Conservation (phyloP, 805 yeast genomes). For the Clavispora vitiphila region DNA sequence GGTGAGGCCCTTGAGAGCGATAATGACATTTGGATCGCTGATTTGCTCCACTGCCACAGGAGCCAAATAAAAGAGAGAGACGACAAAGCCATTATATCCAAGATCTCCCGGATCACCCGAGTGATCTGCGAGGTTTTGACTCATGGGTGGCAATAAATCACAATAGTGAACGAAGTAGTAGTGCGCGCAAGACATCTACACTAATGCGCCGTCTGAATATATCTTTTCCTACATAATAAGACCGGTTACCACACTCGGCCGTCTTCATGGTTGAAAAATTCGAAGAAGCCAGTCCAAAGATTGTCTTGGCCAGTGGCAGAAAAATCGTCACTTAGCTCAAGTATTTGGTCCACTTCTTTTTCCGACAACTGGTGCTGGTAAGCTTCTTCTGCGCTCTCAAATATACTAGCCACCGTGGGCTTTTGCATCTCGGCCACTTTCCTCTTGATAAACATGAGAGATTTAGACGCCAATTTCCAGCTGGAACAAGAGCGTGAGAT, state of each 20-base stretch:
- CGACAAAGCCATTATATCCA: slow-evolving; percentile 16
- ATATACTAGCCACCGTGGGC: slow-evolving; percentile 5
- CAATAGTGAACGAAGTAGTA: neutral
- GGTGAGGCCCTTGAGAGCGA: slow-evolving; percentile 69
- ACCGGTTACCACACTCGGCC: neutral
- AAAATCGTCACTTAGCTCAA: slow-evolving; percentile 7
- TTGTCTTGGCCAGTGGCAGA: slow-evolving; percentile 10
- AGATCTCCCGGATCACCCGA: slow-evolving; percentile 11
- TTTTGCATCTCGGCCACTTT: slow-evolving; percentile 7
- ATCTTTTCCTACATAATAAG: neutral
- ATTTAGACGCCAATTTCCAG: slow-evolving; percentile 16
- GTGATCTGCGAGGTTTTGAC: neutral
- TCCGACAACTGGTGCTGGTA: slow-evolving; percentile 4
- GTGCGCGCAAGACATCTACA: neutral
- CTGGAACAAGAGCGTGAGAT: slow-evolving; percentile 11
- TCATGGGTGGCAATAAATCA: neutral
- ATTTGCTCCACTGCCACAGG: slow-evolving; percentile 51
- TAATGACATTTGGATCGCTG: slow-evolving; percentile 44
- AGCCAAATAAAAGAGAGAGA: slow-evolving; percentile 67
- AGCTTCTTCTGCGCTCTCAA: slow-evolving; percentile 4
- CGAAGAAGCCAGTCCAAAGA: slow-evolving; percentile 13
- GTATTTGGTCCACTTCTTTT: slow-evolving; percentile 4
- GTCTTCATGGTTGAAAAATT: slow-evolving; percentile 7
- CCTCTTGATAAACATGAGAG: slow-evolving; percentile 9
- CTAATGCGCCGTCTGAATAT: neutral